Conservation (phyloP, 345 rosid genomes). For the Bruguiera gymnorhiza region DNA sequence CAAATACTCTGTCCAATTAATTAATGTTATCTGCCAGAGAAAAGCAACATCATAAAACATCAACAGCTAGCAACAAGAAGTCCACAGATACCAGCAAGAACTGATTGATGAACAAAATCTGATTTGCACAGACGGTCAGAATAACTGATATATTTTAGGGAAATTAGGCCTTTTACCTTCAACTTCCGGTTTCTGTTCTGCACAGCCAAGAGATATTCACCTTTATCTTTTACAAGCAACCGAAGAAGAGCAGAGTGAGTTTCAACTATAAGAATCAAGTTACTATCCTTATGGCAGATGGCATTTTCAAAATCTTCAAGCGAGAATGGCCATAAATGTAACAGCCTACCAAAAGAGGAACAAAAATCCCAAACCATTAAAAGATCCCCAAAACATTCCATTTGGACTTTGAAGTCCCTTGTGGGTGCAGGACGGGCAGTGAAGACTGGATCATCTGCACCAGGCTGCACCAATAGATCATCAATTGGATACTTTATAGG, state of each 20-base stretch:
- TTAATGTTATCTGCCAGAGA: constrained; percentile 63
- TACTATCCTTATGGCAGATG: constrained; percentile 81
- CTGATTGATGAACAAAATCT: not conserved
- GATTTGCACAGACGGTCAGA: too few relatives aligned
- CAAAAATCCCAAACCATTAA: constrained; percentile 97
- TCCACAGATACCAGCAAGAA: constrained; percentile 10
- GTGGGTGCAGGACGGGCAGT: constrained; percentile 71
- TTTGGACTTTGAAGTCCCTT: constrained; percentile 70
- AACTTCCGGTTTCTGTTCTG: constrained; percentile 55
- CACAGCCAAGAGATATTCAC: constrained; percentile 40
- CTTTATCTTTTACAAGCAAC: constrained; percentile 52
- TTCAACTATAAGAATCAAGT: constrained; percentile 72
- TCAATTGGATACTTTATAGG: constrained; percentile 82
- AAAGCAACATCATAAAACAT: constrained; percentile 16
- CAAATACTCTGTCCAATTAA: constrained; percentile 81
- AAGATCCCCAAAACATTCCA: constrained; percentile 81
- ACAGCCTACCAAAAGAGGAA: constrained; percentile 66
- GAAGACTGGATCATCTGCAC: constrained; percentile 65
- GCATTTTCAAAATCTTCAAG: constrained; percentile 94
- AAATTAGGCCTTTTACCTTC: constrained; percentile 39
- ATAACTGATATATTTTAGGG: not conserved
- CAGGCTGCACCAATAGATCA: constrained; percentile 69
- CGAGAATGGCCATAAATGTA: constrained; percentile 73
- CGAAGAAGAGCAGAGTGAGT: constrained; percentile 76
- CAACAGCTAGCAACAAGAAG: constrained; percentile 14